Evolutionary conservation across 768 basidiomycete species (phyloP).

Genomic region (Kwoniella sp.): DNA sequence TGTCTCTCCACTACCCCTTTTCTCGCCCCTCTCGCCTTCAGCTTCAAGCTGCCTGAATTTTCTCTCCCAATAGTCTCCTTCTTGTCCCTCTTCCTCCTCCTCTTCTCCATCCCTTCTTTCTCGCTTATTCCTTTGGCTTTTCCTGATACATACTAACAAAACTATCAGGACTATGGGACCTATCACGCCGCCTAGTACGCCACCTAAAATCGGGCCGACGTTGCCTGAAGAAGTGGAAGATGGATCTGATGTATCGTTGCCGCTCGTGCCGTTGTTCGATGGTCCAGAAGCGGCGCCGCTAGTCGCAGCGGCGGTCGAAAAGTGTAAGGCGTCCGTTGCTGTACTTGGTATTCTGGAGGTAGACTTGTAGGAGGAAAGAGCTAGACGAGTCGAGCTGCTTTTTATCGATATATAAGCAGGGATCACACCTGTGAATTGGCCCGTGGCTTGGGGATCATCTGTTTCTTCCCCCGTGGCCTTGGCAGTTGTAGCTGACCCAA

Average conservation of each 20-base stretch:
- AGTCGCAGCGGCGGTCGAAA: neutral
- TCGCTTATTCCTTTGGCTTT: neutral
- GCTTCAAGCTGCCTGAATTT: slow-evolving; percentile 36
- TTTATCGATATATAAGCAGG: neutral
- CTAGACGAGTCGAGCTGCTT: neutral
- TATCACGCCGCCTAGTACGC: slow-evolving; percentile 15
- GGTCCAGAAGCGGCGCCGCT: neutral
- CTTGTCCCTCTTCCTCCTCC: slow-evolving; percentile 1
- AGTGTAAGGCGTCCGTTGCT: no score
- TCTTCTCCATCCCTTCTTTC: neutral
- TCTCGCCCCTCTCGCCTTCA: slow-evolving; percentile 5
- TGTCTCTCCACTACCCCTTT: slow-evolving; percentile 11
- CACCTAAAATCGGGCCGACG: slow-evolving; percentile 19
- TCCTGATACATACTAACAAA: slow-evolving; percentile 3
- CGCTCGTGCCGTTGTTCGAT: neutral
- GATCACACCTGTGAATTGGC: slow-evolving; percentile 10
- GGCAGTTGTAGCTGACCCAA: neutral
- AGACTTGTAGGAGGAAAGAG: neutral
- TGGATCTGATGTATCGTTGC: neutral
- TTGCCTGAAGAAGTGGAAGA: neutral
- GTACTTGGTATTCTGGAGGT: neutral
- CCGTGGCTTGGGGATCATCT: slow-evolving; percentile 8
- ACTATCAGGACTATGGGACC: slow-evolving; percentile 5
- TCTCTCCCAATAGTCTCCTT: slow-evolving; percentile 38
- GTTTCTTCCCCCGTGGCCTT: slow-evolving; percentile 2